phyloP scores from a whole-genome alignment of 2,329 filamentous ascomycete genomes.

The Neonectria punicea region DNA sequence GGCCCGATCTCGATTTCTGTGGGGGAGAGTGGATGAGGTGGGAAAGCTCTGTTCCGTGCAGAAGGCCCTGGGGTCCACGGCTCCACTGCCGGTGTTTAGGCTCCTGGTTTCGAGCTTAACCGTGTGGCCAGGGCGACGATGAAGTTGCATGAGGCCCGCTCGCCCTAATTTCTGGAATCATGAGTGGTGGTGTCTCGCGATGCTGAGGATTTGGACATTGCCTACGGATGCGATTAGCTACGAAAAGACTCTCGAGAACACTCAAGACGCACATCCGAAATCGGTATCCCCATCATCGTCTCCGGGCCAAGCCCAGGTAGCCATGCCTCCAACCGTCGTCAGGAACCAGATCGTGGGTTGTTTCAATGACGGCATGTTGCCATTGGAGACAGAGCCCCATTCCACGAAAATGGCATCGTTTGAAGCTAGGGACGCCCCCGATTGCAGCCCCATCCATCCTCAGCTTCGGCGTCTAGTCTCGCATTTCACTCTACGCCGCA shows the following conservation, averaged over 20 bases:
- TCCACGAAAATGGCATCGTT: slow-evolving; percentile 24
- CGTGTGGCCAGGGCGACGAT: slow-evolving; percentile 6
- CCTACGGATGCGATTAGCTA: not conserved
- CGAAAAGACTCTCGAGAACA: slow-evolving; percentile 5
- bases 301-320: slow-evolving; percentile 21
- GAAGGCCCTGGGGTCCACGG: slow-evolving; percentile 3
- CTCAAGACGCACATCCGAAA: not conserved
- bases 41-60: slow-evolving; percentile 3
- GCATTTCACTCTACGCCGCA: slow-evolving; percentile 10
- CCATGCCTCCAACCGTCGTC: slow-evolving; percentile 3
- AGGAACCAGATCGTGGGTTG: not conserved
- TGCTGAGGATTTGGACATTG: not conserved
- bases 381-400: slow-evolving; percentile 33
- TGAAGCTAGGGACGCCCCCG: slow-evolving; percentile 19
- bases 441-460: slow-evolving; percentile 21
- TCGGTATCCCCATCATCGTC: slow-evolving; percentile 9
- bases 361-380: slow-evolving; percentile 29
- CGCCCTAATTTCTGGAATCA: not conserved
- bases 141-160: slow-evolving; percentile 4
- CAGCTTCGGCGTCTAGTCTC: slow-evolving; percentile 28
- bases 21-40: slow-evolving; percentile 21
- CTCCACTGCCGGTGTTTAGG: slow-evolving; percentile 11
- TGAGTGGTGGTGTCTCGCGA: slow-evolving; percentile 3
- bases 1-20: slow-evolving; percentile 27
- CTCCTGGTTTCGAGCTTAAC: slow-evolving; percentile 4